A percentile compares a stretch with the other conserved stretches of the same genome.
phyloP scores from a whole-genome alignment of 2,329 filamentous ascomycete species.

The Balansia obtecta region DNA sequence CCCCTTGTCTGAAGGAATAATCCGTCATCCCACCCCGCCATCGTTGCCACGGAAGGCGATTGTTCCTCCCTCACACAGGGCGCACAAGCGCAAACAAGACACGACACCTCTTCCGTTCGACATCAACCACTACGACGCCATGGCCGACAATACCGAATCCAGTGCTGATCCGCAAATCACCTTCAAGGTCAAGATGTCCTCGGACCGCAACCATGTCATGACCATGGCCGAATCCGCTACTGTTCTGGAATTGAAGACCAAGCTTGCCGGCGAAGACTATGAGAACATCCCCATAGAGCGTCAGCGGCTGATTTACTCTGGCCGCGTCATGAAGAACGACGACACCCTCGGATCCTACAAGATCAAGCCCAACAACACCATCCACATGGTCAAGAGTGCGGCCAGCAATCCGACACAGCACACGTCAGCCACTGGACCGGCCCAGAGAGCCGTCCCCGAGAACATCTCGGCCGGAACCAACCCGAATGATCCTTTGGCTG shows the following conservation, averaged over 20 bases:
- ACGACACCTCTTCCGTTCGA: not conserved
- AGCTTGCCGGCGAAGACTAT: conserved; percentile 67
- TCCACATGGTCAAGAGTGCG: conserved; percentile 94
- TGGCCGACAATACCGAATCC: conserved; percentile 53
- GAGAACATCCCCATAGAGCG: conserved; percentile 80
- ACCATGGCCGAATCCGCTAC: conserved; percentile 67
- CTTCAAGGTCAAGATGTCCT: conserved; percentile 97
- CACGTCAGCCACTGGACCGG: conserved; percentile 26
- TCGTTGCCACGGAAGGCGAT: not conserved
- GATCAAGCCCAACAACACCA: conserved; percentile 89
- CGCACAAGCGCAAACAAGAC: not conserved
- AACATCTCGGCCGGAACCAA: conserved; percentile 71
- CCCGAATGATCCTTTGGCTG: conserved; percentile 76
- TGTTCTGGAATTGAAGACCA: conserved; percentile 78
- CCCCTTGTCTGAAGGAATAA: not conserved
- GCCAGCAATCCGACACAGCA: conserved; percentile 59
- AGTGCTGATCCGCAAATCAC: conserved; percentile 65
- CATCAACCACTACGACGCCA: conserved; percentile 20
- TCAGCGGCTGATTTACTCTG: conserved; percentile 94
- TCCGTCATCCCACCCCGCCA: not conserved
- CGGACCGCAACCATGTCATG: conserved; percentile 71
- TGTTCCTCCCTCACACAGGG: not conserved
- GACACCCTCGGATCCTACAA: conserved; percentile 80
- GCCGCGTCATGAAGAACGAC: conserved; percentile 88
- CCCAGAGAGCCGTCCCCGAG: conserved; percentile 41